phyloP scores from a whole-genome alignment of 805 yeast genomes.

The Candida caryicola region DNA sequence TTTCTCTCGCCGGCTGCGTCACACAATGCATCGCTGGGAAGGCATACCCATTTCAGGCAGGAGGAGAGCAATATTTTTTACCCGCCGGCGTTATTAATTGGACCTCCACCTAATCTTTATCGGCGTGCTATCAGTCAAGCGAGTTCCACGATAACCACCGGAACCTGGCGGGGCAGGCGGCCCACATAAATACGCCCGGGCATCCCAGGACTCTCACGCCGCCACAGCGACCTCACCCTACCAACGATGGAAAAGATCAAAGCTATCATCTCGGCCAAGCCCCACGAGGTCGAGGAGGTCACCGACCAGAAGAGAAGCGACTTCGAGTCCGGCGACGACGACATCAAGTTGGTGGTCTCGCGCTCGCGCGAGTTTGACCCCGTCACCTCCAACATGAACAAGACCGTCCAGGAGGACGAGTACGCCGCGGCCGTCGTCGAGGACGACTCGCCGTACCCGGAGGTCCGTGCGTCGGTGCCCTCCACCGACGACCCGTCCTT shows the following conservation, averaged over 20 bases:
- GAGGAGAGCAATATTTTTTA: too few species aligned
- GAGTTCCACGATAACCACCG: too few species aligned
- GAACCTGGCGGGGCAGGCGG: too few species aligned
- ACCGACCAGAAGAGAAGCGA: background rate
- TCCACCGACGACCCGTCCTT: constrained; percentile 49
- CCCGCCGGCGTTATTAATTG: too few species aligned
- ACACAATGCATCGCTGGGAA: too few species aligned
- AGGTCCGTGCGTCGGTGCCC: constrained; percentile 62
- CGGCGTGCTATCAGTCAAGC: too few species aligned
- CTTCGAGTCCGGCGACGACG: constrained; percentile 1
- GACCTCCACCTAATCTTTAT: too few species aligned
- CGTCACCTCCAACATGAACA: constrained; percentile 23
- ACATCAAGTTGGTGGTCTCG: background rate
- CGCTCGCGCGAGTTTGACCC: constrained; percentile 35
- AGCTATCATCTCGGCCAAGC: background rate
- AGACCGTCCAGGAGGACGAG: constrained; percentile 28
- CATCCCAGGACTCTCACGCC: too few species aligned
- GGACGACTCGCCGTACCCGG: constrained; percentile 58
- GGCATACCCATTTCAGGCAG: too few species aligned
- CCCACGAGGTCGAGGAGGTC: background rate
- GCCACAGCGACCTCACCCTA: too few species aligned
- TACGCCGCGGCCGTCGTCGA: constrained; percentile 42
- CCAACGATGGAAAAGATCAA: constrained; percentile 3
- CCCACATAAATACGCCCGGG: too few species aligned
- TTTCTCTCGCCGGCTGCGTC: too few species aligned